phyloP scores from a whole-genome alignment of 345 rosid genomes.

The Turritis glabra region DNA sequence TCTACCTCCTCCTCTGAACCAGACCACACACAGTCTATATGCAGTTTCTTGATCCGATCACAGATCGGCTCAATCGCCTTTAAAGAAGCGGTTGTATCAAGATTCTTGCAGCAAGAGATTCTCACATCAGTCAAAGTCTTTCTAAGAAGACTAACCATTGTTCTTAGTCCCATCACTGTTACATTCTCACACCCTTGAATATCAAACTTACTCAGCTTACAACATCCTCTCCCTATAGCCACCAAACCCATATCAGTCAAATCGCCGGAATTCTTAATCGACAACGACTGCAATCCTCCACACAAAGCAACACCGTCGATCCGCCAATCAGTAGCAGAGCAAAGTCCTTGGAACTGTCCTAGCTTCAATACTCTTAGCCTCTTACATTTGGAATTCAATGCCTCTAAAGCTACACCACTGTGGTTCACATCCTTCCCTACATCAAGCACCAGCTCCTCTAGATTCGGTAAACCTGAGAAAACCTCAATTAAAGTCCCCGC shows the following conservation, averaged over 20 bases:
- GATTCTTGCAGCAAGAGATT: constrained; percentile 69
- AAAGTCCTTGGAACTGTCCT: constrained; percentile 73
- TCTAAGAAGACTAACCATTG: constrained; percentile 51
- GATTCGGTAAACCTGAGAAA: constrained; percentile 49
- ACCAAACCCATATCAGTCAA: constrained; percentile 82
- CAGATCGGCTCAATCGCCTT: constrained; percentile 64
- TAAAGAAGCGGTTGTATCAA: constrained; percentile 54
- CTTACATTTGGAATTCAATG: constrained; percentile 55
- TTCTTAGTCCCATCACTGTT: constrained; percentile 66
- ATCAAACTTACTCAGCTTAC: constrained; percentile 62
- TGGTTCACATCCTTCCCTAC: constrained; percentile 67
- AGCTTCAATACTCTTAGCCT: constrained; percentile 54
- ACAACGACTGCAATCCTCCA: constrained; percentile 56
- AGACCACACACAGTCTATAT: constrained; percentile 85
- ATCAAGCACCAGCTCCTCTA: constrained; percentile 69
- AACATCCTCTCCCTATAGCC: constrained; percentile 78
- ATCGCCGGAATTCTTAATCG: constrained; percentile 61
- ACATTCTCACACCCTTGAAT: constrained; percentile 80
- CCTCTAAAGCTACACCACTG: constrained; percentile 60
- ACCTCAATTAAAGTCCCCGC: constrained; percentile 48
- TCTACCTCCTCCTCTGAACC: constrained; percentile 37
- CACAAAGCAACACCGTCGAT: constrained; percentile 80
- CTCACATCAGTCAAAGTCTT: constrained; percentile 63
- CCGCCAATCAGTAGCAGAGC: constrained; percentile 58
- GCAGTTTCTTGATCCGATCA: constrained; percentile 62